Evolutionary conservation across 139 green algal genomes (phyloP), one percentile per base, ranked within the genome.

Genomic region (Pycnococcus provasolii): DNA sequence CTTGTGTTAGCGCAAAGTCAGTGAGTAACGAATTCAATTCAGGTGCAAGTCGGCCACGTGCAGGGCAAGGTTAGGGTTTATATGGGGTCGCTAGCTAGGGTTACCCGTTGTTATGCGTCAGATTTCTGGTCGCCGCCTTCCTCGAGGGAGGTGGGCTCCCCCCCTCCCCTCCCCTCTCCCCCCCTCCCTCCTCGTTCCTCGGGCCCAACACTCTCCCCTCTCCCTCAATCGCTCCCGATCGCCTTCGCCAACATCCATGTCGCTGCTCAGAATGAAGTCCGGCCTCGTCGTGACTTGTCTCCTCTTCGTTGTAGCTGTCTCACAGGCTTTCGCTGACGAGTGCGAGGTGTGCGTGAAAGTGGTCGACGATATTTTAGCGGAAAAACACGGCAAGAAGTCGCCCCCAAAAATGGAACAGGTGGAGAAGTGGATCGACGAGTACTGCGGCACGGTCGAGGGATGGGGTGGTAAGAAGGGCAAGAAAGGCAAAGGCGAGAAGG

Each of bases 261-360:
- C 48, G 48, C 9, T 55, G 48, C 48, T 55, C 48, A 55, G 48
- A 11, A 11, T 9, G 48, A 55, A 11, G 48, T 9, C 9, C 9
- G 9, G 9, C 48, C 9, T 55, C 48, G 48, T 11, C 48, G 48
- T 11, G 48, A 9, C 11, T 11, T 9, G 48, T 9, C 48, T 55
- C 9, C 48, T 55, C 48, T 9, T 11, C 48, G 48, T 11, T 9
- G 48, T 55, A 9, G 48, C 48, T 9, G 9, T 55, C 48, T 9
- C 48, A 9, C 9, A 9, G 48, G 48, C 48, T 9, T 9, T 55
- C 48, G 48, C 9, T 9, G 48, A 11, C 48, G 48, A 55, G 57
- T 63, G 57, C 57, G 57, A 63, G 57, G 57, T 63, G 57, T 63
- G 57, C 57, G 57, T 63, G 9, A 63, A 8, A 11, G 40, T 45